Base-by-base conservation (phyloP, 768 basidiomycete species). In the Serendipita sp. region DNA sequence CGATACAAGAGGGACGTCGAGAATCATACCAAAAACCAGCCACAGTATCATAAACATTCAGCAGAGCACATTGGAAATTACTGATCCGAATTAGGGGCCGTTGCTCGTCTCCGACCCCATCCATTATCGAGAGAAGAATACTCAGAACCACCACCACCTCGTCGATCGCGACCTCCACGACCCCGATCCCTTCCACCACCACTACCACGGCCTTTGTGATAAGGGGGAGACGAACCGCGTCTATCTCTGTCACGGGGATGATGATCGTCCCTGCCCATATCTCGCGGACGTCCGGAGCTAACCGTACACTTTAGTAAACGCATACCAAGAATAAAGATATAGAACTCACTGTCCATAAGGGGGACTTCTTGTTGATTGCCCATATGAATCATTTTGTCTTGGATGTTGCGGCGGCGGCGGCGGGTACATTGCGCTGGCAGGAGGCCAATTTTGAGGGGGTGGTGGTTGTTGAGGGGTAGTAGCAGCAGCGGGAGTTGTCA, bases 101-200 rank as follows among this genome's bases (percentile, higher is more conserved):
- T 31, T 8, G 48, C 48, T 50, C 48, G 48, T 50, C 48, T 50
- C 18, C 48, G 48, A 50, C 29, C 29, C 48, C 48, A 50, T 8
- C 48, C 48, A 31, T 31, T 31, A 50, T 50, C 48, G n/a, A 31
- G 5, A 50, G n/a, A 50, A 31, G n/a, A 18, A n/a, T 31, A 18
- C 5, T 18, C 48, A n/a, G 48, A 50, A 0, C 48, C 29, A n/a
- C 48, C 48, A 18, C 48, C 29, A n/a, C 48, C 48, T 18, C 48
- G 18, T 50, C 48, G 48, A 18, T 50, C 58, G 5, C 76, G 73
- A 40, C 74, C 64, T 0, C 76, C 75, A 6, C 75, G 72, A 3
- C 74, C 73, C 3, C 67, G 66, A 43, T 65, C 64, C 13, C 68
- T 66, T 27, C 72, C 72, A 23, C 46, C 55, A 29, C 71, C 70